Base-by-base conservation (phyloP, 257 asterid genomes). In the Petunia secreta region DNA sequence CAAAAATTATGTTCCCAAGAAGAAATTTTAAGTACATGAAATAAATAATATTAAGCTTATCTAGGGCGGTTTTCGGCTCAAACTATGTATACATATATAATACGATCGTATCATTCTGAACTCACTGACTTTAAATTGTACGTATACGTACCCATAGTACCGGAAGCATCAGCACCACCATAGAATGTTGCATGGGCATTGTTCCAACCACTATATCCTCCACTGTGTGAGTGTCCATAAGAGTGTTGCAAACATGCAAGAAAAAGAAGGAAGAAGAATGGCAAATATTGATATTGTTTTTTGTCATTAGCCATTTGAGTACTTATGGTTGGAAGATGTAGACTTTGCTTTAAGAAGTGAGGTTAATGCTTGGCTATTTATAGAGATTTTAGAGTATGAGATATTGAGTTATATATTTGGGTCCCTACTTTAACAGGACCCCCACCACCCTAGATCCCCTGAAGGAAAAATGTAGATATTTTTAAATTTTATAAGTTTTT, bases 131-230 rank as follows among this genome's bases (percentile, higher is more conserved):
- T 15, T 67, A 8, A 54, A n/a, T 25, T 25, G 25, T 25, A 25
- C 25, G 25, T 25, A 16, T 4, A 80, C 79, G 4, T 43, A 91
- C 95, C 95, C 92, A 91, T 88, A 7, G 95, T 89, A 66, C 95
- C 92, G 3, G 92, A 44, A 65, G 95, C 95, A 52, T 90, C 92
- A 16, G 88, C 79, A 62, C 94, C 94, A 1, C 95, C 95, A 55
- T 87, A 91, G 74, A 91, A 91, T n/a, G 93, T 91, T 50, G 95
- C 95, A 62, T 87, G 89, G 46, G 91, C 95, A 4, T 74, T 77
- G 39, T 86, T 82, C 91, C 91, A 90, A 15, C 81, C 90, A 3
- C 84, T 87, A 40, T 52, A 15, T 4, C 34, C 50, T 11, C 40
- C 71, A 50, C 65, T 68, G 71, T 53, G 39, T 5, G 38, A 69